phyloP scores from a whole-genome alignment of 768 basidiomycete genomes.

The Pleurotus tuoliensis region DNA sequence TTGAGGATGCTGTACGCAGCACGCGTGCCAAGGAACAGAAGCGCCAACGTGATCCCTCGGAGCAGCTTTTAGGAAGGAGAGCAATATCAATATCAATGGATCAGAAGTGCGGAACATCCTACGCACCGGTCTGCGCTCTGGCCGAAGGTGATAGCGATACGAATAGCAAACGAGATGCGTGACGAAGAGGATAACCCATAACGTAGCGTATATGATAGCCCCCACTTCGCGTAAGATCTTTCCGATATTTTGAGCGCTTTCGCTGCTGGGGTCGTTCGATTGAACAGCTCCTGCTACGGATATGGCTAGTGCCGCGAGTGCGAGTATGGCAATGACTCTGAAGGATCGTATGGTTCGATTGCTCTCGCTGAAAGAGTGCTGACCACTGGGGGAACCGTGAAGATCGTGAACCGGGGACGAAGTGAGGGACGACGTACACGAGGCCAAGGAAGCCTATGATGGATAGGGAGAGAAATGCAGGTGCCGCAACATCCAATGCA shows the following conservation, averaged over 20 bases:
- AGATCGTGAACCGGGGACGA: conserved; percentile 16
- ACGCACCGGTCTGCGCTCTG: conserved; percentile 42
- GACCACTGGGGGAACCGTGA: conserved; percentile 33
- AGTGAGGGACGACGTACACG: conserved; percentile 29
- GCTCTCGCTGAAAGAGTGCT: conserved; percentile 49
- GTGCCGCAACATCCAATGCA: conserved; percentile 41
- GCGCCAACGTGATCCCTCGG: conserved; percentile 44
- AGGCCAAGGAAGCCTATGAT: conserved; percentile 48
- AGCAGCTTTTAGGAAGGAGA: conserved; percentile 42
- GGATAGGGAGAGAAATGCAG: conserved; percentile 37
- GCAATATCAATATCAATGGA: neutral
- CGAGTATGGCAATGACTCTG: conserved; percentile 31
- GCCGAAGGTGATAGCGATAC: conserved; percentile 43
- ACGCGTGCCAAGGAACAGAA: conserved; percentile 59
- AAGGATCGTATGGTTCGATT: conserved; percentile 34
- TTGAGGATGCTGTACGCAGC: conserved; percentile 56
- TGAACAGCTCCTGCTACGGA: conserved; percentile 37
- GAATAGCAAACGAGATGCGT: conserved; percentile 39
- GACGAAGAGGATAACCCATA: conserved; percentile 37
- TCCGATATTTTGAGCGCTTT: conserved; percentile 27
- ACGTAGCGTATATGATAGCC: conserved; percentile 35
- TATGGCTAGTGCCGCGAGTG: conserved; percentile 36
- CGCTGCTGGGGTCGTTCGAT: conserved; percentile 31
- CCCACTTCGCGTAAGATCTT: conserved; percentile 39
- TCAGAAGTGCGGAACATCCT: neutral